Conservation (phyloP, 2,329 filamentous ascomycete species). For the Fonsecaea erecta region DNA sequence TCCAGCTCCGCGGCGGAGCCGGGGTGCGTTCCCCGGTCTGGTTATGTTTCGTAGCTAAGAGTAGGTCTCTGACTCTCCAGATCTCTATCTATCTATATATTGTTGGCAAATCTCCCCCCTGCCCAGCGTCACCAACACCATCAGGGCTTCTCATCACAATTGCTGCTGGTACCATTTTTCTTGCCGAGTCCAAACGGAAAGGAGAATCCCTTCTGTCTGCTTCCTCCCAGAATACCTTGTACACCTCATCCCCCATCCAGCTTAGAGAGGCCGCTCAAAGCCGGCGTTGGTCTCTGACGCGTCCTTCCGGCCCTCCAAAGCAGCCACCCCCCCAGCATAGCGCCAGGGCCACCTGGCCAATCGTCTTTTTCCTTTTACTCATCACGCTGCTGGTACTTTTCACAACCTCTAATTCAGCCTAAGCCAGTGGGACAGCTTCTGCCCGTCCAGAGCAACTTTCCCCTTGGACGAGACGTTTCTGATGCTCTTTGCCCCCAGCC, state of each 20-base stretch:
- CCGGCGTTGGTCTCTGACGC: not conserved
- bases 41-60: not conserved
- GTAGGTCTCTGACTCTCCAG: not conserved
- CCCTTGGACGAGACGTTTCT: not conserved
- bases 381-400: not conserved
- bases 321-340: not conserved
- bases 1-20: not conserved
- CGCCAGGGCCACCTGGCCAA: not conserved
- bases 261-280: not conserved
- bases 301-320: not conserved
- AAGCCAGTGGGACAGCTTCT: not conserved
- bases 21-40: not conserved
- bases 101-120: not conserved
- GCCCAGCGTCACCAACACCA: not conserved
- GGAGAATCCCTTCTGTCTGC: not conserved
- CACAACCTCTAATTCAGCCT: not conserved
- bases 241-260: not conserved
- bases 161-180: not conserved
- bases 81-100: not conserved
- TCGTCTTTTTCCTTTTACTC: conserved; percentile 7
- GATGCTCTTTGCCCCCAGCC: not conserved
- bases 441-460: not conserved
- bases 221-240: not conserved
- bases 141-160: not conserved
- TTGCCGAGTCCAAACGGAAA: not conserved